Conservation (phyloP, 2,329 filamentous ascomycete genomes). For the Coniochaeta hoffmannii region DNA sequence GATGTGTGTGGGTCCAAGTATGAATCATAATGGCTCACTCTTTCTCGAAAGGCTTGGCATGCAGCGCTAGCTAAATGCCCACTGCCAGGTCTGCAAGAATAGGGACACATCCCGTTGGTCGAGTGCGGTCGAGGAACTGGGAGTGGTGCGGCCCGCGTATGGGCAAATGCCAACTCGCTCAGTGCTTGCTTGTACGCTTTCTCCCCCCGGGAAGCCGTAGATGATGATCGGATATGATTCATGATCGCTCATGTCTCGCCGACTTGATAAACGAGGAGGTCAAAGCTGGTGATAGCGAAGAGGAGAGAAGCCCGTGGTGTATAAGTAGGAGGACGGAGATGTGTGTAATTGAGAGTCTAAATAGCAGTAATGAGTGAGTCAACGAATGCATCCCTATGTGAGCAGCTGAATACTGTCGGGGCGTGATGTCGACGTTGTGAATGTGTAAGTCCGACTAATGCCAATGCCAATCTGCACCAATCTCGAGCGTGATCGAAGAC, state of each 20-base stretch:
- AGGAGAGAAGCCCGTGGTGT: neutral
- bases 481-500: neutral
- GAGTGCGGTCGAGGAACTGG: neutral
- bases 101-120: too few species aligned
- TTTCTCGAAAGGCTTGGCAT: neutral
- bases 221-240: constrained; percentile 1
- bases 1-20: neutral
- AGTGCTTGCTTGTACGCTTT: too few species aligned
- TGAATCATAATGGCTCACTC: neutral
- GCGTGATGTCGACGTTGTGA: neutral
- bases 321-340: too few species aligned
- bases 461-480: neutral
- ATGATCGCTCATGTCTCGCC: neutral
- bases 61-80: neutral
- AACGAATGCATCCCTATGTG: too few species aligned
- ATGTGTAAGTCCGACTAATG: neutral
- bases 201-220: neutral
- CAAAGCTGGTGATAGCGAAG: neutral
- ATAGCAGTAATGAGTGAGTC: too few species aligned
- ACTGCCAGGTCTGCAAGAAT: neutral
- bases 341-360: too few species aligned
- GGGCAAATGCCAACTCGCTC: neutral
- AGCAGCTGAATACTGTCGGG: too few species aligned
- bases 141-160: too few species aligned
- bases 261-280: neutral